These are phyloP conservation scores for Xeromyces bisporus DNA, from an alignment of 495 filamentous ascomycete genomes.

Conservation along the genomic window DNA sequence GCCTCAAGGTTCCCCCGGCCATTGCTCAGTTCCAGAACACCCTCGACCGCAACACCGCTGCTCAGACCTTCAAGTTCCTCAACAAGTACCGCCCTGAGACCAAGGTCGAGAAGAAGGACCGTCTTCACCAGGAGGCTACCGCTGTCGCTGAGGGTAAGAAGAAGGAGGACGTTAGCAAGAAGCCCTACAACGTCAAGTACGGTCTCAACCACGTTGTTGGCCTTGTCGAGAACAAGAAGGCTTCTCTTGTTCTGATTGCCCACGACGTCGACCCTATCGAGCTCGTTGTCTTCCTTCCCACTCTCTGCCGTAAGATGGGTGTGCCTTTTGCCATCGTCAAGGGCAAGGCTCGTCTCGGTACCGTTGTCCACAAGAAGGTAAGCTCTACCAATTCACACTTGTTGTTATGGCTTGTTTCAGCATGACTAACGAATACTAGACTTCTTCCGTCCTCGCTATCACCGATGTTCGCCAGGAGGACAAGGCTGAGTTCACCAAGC, in stretches of 20 bases:
- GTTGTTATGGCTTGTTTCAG: conserved; percentile 1
- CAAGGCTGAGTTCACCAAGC: conserved; percentile 93
- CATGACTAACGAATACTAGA: conserved; percentile 33
- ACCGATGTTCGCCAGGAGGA: conserved; percentile 95
- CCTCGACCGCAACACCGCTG: conserved; percentile 96
- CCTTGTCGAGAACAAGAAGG: conserved; percentile 99
- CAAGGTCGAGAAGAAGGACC: conserved; percentile 99
- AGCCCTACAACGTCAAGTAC: conserved; percentile 98
- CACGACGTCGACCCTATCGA: conserved; percentile 99
- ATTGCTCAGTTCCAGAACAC: conserved; percentile 95
- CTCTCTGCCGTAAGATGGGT: conserved; percentile 99
- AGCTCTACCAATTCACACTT: conserved; percentile 1
- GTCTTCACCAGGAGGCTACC: conserved; percentile 91
- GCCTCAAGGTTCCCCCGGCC: conserved; percentile 94
- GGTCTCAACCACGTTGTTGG: conserved; percentile 99
- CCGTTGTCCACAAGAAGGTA: conserved; percentile 99
- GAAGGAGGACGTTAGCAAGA: conserved; percentile 99
- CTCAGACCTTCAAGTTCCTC: conserved; percentile 93
- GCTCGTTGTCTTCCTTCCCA: conserved; percentile 96
- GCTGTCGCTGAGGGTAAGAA: conserved; percentile 96
- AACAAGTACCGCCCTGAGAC: conserved; percentile 99
- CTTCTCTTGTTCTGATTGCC: conserved; percentile 87
- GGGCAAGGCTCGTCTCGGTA: conserved; percentile 97
- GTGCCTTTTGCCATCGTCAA: conserved; percentile 98
- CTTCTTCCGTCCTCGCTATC: conserved; percentile 85